Percentiles rank a stretch among this genome's conserved stretches.
phyloP scores from a whole-genome alignment of 345 rosid species.

The Arabidopsis arenosa region DNA sequence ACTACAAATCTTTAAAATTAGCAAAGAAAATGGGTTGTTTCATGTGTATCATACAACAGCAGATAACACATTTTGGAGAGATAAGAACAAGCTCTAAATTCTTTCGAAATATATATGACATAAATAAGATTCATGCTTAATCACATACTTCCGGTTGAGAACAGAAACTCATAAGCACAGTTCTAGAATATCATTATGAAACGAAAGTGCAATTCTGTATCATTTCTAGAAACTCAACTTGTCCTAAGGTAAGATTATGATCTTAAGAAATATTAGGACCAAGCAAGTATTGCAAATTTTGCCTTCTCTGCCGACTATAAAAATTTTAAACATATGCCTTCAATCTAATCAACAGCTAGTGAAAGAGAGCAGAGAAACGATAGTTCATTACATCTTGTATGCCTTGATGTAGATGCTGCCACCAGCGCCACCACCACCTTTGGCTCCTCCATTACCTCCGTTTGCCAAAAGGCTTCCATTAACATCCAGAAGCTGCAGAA shows the following conservation, averaged over 20 bases:
- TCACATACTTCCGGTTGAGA: constrained; percentile 1
- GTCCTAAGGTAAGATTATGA: constrained; percentile 1
- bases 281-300: constrained; percentile 26
- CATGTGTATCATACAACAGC: constrained; percentile 28
- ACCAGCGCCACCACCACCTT: constrained; percentile 98
- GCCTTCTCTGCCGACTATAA: constrained; percentile 15
- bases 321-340: background rate
- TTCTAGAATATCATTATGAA: constrained; percentile 8
- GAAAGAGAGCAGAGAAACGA: constrained; percentile 30
- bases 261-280: constrained; percentile 21
- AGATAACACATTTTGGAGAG: constrained; percentile 9
- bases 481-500: constrained; percentile 57
- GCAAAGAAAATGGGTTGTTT: background rate
- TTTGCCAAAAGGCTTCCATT: constrained; percentile 80
- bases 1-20: constrained; percentile 26
- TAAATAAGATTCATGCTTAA: background rate
- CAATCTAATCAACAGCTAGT: constrained; percentile 25
- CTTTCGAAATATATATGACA: background rate
- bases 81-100: constrained; percentile 13
- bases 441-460: constrained; percentile 82
- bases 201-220: constrained; percentile 12
- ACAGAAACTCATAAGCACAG: constrained; percentile 26
- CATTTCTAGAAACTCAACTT: constrained; percentile 14
- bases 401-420: constrained; percentile 83
- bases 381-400: constrained; percentile 71